These are phyloP conservation scores for Aspergillus fischeri DNA, from an alignment of 2,329 filamentous ascomycete genomes.

Conservation along the genomic window DNA sequence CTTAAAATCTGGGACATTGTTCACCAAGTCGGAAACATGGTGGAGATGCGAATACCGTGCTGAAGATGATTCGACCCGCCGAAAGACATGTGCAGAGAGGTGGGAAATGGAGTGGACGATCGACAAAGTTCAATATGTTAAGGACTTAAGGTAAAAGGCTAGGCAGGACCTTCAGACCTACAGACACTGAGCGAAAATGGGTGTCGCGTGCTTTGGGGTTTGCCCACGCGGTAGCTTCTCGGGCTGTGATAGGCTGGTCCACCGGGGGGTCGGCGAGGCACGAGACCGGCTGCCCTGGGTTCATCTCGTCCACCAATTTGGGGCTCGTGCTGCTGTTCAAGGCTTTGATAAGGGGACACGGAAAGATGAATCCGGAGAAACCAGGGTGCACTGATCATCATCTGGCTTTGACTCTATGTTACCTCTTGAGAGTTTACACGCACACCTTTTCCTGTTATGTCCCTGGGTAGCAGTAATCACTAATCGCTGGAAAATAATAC, in stretches of 20 bases:
- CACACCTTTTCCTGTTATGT: not conserved
- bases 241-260: slow-evolving; percentile 23
- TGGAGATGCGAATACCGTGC: slow-evolving; percentile 3
- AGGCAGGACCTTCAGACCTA: not conserved
- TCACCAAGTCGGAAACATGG: slow-evolving; percentile 9
- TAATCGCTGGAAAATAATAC: too few relatives aligned
- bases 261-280: slow-evolving; percentile 17
- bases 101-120: slow-evolving; percentile 9
- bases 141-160: slow-evolving; percentile 2
- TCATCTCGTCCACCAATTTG: slow-evolving; percentile 18
- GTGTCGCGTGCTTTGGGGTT: slow-evolving; percentile 34
- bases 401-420: not conserved
- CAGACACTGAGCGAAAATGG: slow-evolving; percentile 5
- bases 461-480: not conserved
- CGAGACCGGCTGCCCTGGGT: slow-evolving; percentile 21
- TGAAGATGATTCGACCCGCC: not conserved
- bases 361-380: not conserved
- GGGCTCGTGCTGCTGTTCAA: slow-evolving; percentile 16
- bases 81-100: not conserved
- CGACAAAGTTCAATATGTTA: slow-evolving; percentile 4
- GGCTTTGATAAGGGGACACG: slow-evolving; percentile 7
- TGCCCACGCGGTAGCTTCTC: slow-evolving; percentile 26
- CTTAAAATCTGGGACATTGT: not conserved
- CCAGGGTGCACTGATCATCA: not conserved
- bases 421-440: not conserved